Base-by-base conservation (phyloP, 441 rosid genomes). In the Gossypium gossypioides region DNA sequence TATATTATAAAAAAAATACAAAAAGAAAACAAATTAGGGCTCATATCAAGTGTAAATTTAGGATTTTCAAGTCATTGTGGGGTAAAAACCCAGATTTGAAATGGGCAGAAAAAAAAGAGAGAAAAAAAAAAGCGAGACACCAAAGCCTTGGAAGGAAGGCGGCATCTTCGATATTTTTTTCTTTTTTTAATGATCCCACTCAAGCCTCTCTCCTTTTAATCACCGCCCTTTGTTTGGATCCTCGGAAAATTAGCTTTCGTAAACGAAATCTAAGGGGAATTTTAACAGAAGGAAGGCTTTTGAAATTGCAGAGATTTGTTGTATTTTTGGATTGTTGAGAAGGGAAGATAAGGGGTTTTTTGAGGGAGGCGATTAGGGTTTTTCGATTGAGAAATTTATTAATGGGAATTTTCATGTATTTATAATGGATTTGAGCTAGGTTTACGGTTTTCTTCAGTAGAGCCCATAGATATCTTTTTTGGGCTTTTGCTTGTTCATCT, bases 11-110 rank as follows among this genome's bases (percentile, higher is more conserved):
- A 27, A 21, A 21, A 19, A 12, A 0, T 2, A 2, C 13, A 7
- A 22, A 65, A 0, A 10, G 42, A 22, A 2, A 13, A 0, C 2
- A 50, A 50, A 50, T 5, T 5, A 10, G 82, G 85, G 86, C 84
- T 87, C 87, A 81, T 82, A 85, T 85, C 91, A 87, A 87, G 88
- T 84, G 87, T 81, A 82, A 75, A 22, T 63, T 71, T 80, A 34
- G 22, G 62, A 73, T 69, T 74, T 50, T 8, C 77, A 16, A 51
- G 77, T 80, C 85, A 81, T 40, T 1, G 86, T 60, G 81, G 79
- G 77, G 24, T 4, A 27, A 40, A 73, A 66, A 74, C 81, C 83
- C 79, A 56, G 64, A 66, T 71, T 27, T 71, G 48, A 48, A 25
- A n/a, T 19, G 76, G 60, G 58, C 55, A 50, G 54, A 63, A 66